Base-by-base conservation (phyloP, 1,139 yeast genomes). In the Pichia sp. region DNA sequence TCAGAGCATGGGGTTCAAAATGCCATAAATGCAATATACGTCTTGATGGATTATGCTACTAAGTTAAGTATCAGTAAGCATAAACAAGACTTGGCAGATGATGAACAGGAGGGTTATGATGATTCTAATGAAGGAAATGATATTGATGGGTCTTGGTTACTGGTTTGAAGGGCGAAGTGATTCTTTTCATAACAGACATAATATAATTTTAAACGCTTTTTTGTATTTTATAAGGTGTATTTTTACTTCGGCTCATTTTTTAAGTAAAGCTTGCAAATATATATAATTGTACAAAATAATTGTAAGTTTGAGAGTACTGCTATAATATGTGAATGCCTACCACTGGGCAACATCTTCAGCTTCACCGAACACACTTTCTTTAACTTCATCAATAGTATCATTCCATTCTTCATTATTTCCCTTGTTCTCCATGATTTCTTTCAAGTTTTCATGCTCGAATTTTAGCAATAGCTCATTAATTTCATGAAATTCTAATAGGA, bases 291-390 rank as follows among this genome's bases (percentile, higher is more conserved):
- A 31, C 34, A 31, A 31, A 31, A 31, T 2, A 11, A 31, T n/a
- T 31, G 11, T 8, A 11, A 31, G 34, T 8, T 31, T 31, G 11
- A 31, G 11, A 31, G 11, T 31, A 31, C 34, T 8, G 34, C 11
- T 8, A 31, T 19, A 31, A 8, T 8, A 31, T 31, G 34, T 2
- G 34, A 8, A 8, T 8, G 13, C 36, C 26, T 46, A 90, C 98
- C 98, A 90, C 61, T 85, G 87, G 29, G 97, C 88, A 50, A 90
- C 90, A 65, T 87, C 92, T 67, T 90, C 97, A 4, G 96, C 95
- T 69, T 90, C 98, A 1, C 97, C 97, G 70, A 92, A 90, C n/a
- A 90, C 86, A 47, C 93, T 84, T 55, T 84, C 81, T 47, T 84
- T 87, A 64, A 52, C 77, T 32, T 74, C 75, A 6, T 73, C 73